phyloP scores from a whole-genome alignment of 106 monocot genomes.

The Dioscorea alata region DNA sequence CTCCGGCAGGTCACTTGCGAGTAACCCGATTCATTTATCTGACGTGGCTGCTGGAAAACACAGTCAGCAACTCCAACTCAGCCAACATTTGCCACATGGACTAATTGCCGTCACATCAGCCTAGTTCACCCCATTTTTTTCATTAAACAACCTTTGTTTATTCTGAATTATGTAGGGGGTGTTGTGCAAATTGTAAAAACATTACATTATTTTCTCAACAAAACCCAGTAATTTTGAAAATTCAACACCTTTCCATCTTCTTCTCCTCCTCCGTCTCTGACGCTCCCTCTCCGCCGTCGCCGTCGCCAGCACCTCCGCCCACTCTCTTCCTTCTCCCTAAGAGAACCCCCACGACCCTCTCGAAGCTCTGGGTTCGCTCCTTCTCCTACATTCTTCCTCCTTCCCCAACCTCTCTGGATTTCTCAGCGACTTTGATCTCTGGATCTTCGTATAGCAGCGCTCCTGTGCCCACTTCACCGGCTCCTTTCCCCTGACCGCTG shows the following conservation, averaged over 20 bases:
- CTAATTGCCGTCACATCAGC: too few relatives aligned
- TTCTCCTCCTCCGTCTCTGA: slow-evolving; percentile 2
- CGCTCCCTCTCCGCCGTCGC: slow-evolving; percentile 11
- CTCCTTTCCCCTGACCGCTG: slow-evolving; percentile 54
- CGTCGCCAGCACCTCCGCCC: not conserved
- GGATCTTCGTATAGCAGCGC: slow-evolving; percentile 91
- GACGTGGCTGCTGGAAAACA: too few relatives aligned
- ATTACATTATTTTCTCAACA: too few relatives aligned
- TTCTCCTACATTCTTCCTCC: slow-evolving; percentile 43
- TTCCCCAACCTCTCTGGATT: slow-evolving; percentile 82
- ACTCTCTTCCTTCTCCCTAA: slow-evolving; percentile 4
- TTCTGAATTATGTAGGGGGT: too few relatives aligned
- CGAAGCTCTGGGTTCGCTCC: slow-evolving; percentile 59
- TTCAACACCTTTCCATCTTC: not conserved
- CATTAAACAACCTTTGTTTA: too few relatives aligned
- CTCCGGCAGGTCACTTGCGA: too few relatives aligned
- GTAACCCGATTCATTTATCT: too few relatives aligned
- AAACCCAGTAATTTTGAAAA: too few relatives aligned
- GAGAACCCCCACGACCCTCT: slow-evolving; percentile 43
- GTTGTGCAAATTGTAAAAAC: too few relatives aligned
- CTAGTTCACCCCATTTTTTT: too few relatives aligned
- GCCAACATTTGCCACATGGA: too few relatives aligned
- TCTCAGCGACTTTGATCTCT: slow-evolving; percentile 67
- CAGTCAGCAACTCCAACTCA: too few relatives aligned
- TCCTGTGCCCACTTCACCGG: slow-evolving; percentile 67